Evolutionary conservation across 352 stramenopile species (phyloP).

Genomic region (Phytophthora pistaciae): DNA sequence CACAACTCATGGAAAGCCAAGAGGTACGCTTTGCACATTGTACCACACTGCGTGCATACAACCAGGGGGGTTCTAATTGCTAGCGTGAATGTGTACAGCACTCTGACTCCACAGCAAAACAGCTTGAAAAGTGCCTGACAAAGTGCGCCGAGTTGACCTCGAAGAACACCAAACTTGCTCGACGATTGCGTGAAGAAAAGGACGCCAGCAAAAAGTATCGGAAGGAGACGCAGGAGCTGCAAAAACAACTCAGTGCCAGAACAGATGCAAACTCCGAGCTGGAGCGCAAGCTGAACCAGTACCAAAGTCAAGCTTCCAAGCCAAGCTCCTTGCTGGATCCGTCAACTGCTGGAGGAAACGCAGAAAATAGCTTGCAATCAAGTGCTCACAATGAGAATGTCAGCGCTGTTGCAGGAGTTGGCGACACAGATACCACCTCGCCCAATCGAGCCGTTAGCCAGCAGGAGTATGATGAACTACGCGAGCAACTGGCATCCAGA

Average conservation of each 20-base stretch:
- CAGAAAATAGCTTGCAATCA: background rate
- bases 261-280: conserved; percentile 29
- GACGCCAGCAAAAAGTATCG: conserved; percentile 27
- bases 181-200: conserved; percentile 33
- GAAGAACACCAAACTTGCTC: conserved; percentile 41
- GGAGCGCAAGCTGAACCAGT: conserved; percentile 15
- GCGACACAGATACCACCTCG: background rate
- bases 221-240: conserved; percentile 32
- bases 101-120: conserved; percentile 1
- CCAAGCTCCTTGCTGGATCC: background rate
- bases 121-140: conserved; percentile 32
- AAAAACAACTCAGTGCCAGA: conserved; percentile 28
- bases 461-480: conserved; percentile 20
- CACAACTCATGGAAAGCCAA: conserved; percentile 5
- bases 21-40: conserved; percentile 14
- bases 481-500: conserved; percentile 33
- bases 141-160: conserved; percentile 36
- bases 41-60: background rate
- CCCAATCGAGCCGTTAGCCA: background rate
- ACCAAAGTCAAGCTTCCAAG: conserved; percentile 7
- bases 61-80: background rate
- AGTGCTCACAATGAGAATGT: background rate
- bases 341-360: background rate
- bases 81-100: background rate
- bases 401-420: background rate